Percentiles rank a stretch among this genome's conserved stretches.
Conservation (phyloP, 257 asterid species). For the Solanum pennellii region DNA sequence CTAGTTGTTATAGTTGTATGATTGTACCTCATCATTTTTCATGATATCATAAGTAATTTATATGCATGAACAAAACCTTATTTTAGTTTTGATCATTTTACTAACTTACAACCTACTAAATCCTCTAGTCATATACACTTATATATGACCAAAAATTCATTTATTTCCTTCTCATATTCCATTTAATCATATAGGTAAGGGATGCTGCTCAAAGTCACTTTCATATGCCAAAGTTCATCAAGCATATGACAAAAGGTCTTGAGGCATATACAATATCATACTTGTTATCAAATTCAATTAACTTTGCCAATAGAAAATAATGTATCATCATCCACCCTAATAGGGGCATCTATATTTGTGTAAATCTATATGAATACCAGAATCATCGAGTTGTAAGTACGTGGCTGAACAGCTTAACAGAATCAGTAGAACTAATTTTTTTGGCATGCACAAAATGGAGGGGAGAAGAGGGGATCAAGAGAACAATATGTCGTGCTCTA, state of each 20-base stretch:
- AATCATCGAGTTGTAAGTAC: neutral
- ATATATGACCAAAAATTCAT: neutral
- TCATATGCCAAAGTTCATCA: neutral
- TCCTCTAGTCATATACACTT: neutral
- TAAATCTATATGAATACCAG: neutral
- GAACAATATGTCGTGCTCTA: conserved; percentile 18
- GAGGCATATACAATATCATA: neutral
- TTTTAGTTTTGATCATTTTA: too few species aligned
- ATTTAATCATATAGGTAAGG: neutral
- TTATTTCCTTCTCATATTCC: neutral
- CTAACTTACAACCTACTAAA: neutral
- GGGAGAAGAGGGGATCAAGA: conserved; percentile 9
- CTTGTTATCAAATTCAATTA: neutral
- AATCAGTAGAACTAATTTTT: neutral
- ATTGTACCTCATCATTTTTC: neutral
- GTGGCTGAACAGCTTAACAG: conserved; percentile 4
- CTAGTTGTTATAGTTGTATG: neutral
- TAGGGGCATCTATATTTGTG: conserved; percentile 22
- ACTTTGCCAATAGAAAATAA: neutral
- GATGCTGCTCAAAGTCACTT: neutral
- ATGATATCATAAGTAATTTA: too few species aligned
- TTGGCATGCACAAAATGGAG: neutral
- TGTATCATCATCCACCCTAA: conserved; percentile 7
- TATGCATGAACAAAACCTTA: neutral
- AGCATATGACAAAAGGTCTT: neutral